Evolutionary conservation across 495 filamentous ascomycete species (phyloP).

Genomic region (Penicillium soppii): DNA sequence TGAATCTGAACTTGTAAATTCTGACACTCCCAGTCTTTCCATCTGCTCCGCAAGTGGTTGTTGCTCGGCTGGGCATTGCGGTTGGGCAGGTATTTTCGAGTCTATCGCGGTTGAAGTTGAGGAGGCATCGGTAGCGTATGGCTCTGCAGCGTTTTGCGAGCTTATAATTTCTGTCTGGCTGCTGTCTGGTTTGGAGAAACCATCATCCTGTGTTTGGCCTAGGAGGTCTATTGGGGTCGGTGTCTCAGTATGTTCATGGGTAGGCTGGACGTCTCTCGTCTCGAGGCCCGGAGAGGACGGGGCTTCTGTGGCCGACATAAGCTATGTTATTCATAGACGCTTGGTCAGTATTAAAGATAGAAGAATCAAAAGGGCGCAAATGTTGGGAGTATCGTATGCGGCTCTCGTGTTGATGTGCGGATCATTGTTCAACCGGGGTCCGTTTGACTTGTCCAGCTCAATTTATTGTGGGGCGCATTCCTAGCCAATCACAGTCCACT

Average conservation of each 20-base stretch:
- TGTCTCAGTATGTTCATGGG: slow-evolving; percentile 12
- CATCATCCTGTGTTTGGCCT: slow-evolving; percentile 25
- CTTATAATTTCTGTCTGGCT: slow-evolving; percentile 16
- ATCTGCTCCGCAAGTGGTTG: slow-evolving; percentile 33
- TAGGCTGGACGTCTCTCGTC: slow-evolving; percentile 26
- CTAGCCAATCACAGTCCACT: slow-evolving; percentile 19
- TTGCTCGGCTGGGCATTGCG: slow-evolving; percentile 15
- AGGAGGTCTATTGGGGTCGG: slow-evolving; percentile 14
- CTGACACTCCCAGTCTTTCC: slow-evolving; percentile 37
- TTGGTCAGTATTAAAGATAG: too few relatives aligned
- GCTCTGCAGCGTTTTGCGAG: slow-evolving; percentile 5
- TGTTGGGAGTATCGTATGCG: slow-evolving; percentile 12
- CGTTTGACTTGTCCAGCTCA: neutral
- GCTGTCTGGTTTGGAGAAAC: slow-evolving; percentile 9
- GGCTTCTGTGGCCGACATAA: slow-evolving; percentile 40
- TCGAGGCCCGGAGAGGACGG: slow-evolving; percentile 24
- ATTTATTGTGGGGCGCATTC: slow-evolving; percentile 8
- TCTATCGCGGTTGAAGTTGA: slow-evolving; percentile 4
- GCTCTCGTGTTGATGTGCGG: slow-evolving; percentile 27
- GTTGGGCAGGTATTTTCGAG: slow-evolving; percentile 5
- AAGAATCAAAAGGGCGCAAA: slow-evolving; percentile 51
- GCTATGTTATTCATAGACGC: slow-evolving; percentile 33
- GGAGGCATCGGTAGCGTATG: neutral
- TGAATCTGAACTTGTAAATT: slow-evolving; percentile 15
- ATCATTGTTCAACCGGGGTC: slow-evolving; percentile 28